Base-by-base conservation (phyloP, 495 filamentous ascomycete genomes). In the Hypoxylon perforatum region DNA sequence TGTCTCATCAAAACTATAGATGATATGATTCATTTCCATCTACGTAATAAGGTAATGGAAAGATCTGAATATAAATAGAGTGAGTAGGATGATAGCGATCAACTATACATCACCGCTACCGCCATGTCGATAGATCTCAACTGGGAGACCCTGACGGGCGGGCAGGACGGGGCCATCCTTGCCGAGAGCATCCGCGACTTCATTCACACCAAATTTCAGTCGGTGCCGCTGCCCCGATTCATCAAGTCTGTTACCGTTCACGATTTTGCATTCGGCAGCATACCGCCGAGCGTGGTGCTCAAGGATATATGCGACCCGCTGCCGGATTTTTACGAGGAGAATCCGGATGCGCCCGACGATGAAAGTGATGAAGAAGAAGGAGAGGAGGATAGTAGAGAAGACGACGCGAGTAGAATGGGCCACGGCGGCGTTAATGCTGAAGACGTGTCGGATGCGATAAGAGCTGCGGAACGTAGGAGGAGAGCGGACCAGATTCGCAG, bases 281-380 rank as follows among this genome's bases (percentile, higher is more conserved):
- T 95, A 47, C 82, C 89, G 1, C 95, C 95, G 0, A 86, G 92
- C 60, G 80, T 99, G 21, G 92, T 96, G 74, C 87, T 99, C 42
- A 97, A 97, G 78, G 94, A 97, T 69, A 92, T 99, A 60, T 94
- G 94, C 70, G 94, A 98, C 75, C 95, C 95, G 0, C 86, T 97
- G 46, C 86, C 92, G 2, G 95, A 98, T 65, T 99, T 99, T 72
- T 99, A 99, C 80, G 96, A 97, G 69, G 91, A 92, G 67, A 90
- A 92, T 47, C 82, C 87, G 10, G 83, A 83, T 35, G 75, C 76
- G 5, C 76, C 80, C 18, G 77, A 81, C 35, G 79, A 81, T 14
- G 81, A 80, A 0, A 75, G 77, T 0, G 78, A 81, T 1, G 77
- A 77, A 17, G 76, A 76, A 12, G 73, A 66, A 4, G 65, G 72